phyloP scores from a whole-genome alignment of 148 eudicot species.

The Linanthus parryae region DNA sequence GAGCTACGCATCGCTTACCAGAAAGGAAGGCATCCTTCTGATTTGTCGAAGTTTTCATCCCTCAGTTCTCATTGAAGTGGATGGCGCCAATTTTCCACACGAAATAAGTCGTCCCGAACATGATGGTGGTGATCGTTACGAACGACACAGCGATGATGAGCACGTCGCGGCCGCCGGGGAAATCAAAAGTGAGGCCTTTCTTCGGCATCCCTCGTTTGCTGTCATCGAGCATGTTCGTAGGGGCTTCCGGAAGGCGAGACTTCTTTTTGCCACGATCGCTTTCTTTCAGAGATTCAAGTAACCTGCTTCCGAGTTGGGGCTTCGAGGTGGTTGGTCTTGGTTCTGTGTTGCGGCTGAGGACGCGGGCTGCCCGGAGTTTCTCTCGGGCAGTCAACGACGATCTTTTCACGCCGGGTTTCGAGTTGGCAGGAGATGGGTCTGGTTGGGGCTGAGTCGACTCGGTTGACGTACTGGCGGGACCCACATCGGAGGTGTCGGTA shows the following conservation, averaged over 20 bases:
- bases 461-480: conserved; percentile 23
- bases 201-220: conserved; percentile 87
- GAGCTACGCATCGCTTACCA: too few relatives aligned
- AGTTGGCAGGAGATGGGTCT: conserved; percentile 18
- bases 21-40: not conserved
- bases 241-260: conserved; percentile 89
- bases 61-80: conserved; percentile 74
- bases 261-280: conserved; percentile 74
- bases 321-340: conserved; percentile 45
- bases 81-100: conserved; percentile 98
- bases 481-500: conserved; percentile 29
- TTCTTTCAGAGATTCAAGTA: conserved; percentile 71
- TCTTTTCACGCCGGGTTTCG: conserved; percentile 30
- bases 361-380: conserved; percentile 87
- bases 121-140: conserved; percentile 66
- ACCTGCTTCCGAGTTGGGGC: conserved; percentile 53
- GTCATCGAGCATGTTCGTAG: conserved; percentile 80
- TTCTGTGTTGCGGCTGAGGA: conserved; percentile 71
- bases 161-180: conserved; percentile 77
- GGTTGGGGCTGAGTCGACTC: too few relatives aligned
- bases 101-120: conserved; percentile 84
- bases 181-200: conserved; percentile 63
- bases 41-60: too few relatives aligned
- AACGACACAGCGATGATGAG: conserved; percentile 54
- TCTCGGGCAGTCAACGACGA: conserved; percentile 75